Evolutionary conservation across 2,329 filamentous ascomycete species (phyloP).

Genomic region (Xylariaceae sp.): DNA sequence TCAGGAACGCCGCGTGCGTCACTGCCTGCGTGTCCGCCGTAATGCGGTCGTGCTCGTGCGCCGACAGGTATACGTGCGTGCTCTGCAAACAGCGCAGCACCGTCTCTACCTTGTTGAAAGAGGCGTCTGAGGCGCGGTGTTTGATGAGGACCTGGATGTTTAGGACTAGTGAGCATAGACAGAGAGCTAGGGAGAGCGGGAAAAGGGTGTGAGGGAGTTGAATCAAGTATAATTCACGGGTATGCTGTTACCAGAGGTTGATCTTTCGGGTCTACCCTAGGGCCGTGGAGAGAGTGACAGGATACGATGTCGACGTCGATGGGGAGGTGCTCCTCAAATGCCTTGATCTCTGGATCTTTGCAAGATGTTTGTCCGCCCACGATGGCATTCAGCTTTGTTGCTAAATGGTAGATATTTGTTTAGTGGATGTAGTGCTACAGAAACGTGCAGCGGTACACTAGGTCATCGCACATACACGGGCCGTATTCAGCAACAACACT

Average conservation of each 20-base stretch:
- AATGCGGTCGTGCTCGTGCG: conserved; percentile 89
- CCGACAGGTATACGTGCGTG: conserved; percentile 84
- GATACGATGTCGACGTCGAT: conserved; percentile 89
- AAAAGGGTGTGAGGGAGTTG: too few species aligned
- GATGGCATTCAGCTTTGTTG: conserved; percentile 92
- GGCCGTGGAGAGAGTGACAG: conserved; percentile 95
- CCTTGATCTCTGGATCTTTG: conserved; percentile 93
- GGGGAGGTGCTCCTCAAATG: conserved; percentile 88
- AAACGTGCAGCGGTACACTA: conserved; percentile 15
- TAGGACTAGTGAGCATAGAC: background rate
- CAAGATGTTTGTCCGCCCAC: conserved; percentile 98
- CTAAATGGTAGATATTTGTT: conserved; percentile 47
- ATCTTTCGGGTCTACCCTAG: conserved; percentile 81
- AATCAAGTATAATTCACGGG: background rate
- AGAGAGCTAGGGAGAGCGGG: background rate
- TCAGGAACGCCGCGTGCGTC: conserved; percentile 93
- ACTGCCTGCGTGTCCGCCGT: conserved; percentile 98
- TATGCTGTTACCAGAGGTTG: conserved; percentile 75
- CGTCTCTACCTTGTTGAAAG: conserved; percentile 75
- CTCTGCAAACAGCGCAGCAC: conserved; percentile 84
- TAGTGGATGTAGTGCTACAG: background rate
- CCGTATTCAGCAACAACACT: conserved; percentile 86
- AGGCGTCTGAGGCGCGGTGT: conserved; percentile 80
- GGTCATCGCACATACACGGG: conserved; percentile 69
- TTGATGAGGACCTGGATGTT: conserved; percentile 72